phyloP scores from a whole-genome alignment of 2,329 filamentous ascomycete genomes.

The Diaporthe vaccinii region DNA sequence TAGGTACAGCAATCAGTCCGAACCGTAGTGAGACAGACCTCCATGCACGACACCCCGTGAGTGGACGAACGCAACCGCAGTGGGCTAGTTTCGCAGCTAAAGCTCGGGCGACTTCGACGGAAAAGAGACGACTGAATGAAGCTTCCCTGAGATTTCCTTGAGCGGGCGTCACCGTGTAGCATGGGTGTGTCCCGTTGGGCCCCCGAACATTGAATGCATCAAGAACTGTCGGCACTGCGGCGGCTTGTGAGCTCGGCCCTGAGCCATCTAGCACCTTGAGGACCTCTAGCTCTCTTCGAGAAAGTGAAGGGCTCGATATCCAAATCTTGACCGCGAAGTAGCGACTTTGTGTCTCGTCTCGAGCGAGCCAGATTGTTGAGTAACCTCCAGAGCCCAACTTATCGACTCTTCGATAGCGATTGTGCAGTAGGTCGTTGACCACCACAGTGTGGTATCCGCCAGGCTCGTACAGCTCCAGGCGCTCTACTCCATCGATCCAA shows the following conservation, averaged over 20 bases:
- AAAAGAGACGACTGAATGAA: slow-evolving; percentile 44
- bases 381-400: slow-evolving; percentile 19
- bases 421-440: neutral
- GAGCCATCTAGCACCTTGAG: neutral
- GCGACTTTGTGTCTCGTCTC: slow-evolving; percentile 32
- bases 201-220: slow-evolving; percentile 2
- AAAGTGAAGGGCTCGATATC: neutral
- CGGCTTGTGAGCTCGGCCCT: neutral
- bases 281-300: neutral
- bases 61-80: slow-evolving; percentile 14
- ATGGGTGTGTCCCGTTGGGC: slow-evolving; percentile 5
- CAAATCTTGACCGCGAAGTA: slow-evolving; percentile 43
- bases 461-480: neutral
- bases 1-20: no score
- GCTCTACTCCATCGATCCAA: slow-evolving; percentile 18
- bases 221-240: neutral
- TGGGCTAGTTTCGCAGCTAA: slow-evolving; percentile 46
- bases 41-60: slow-evolving; percentile 17
- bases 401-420: slow-evolving; percentile 19
- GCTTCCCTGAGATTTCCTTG: slow-evolving; percentile 48
- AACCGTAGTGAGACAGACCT: neutral
- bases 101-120: slow-evolving; percentile 49
- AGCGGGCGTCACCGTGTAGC: slow-evolving; percentile 41
- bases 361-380: slow-evolving; percentile 27
- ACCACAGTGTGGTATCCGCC: neutral